phyloP scores from a whole-genome alignment of 805 yeast species.

The Cyberlindnera americana region DNA sequence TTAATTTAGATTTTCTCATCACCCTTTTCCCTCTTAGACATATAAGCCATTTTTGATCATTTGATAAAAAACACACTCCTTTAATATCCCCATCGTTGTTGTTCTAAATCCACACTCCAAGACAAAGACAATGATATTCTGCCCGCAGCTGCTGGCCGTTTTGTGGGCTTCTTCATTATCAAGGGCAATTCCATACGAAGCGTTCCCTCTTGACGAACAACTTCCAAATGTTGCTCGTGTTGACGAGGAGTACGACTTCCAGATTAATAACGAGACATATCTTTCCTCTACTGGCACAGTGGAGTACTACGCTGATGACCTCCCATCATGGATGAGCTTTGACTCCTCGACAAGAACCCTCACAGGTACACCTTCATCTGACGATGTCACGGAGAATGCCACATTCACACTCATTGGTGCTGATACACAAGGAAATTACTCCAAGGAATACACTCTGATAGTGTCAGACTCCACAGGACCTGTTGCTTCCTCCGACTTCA shows the following conservation, averaged over 20 bases:
- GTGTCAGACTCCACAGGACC: constrained; percentile 60
- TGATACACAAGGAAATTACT: constrained; percentile 51
- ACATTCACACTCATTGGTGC: constrained; percentile 65
- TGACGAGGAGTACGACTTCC: constrained; percentile 56
- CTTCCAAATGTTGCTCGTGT: constrained; percentile 84
- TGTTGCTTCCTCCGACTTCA: constrained; percentile 37
- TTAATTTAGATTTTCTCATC: not conserved
- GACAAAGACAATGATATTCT: not conserved
- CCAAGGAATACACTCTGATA: constrained; percentile 52
- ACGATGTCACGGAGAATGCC: constrained; percentile 43
- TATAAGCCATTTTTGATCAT: not conserved
- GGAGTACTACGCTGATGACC: constrained; percentile 48
- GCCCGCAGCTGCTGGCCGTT: constrained; percentile 2
- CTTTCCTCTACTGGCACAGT: constrained; percentile 43
- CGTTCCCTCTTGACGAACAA: constrained; percentile 80
- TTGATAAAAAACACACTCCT: too few species aligned
- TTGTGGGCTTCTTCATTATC: constrained; percentile 4
- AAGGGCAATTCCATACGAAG: constrained; percentile 48
- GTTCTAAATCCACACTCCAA: not conserved
- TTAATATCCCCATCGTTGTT: too few species aligned
- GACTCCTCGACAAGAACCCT: constrained; percentile 59
- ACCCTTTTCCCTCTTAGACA: not conserved
- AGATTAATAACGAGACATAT: constrained; percentile 70
- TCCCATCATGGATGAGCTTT: constrained; percentile 80
- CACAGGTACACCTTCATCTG: constrained; percentile 58